Base-by-base conservation (phyloP, 2,329 filamentous ascomycete genomes). In the Dactylonectria macrodidyma region DNA sequence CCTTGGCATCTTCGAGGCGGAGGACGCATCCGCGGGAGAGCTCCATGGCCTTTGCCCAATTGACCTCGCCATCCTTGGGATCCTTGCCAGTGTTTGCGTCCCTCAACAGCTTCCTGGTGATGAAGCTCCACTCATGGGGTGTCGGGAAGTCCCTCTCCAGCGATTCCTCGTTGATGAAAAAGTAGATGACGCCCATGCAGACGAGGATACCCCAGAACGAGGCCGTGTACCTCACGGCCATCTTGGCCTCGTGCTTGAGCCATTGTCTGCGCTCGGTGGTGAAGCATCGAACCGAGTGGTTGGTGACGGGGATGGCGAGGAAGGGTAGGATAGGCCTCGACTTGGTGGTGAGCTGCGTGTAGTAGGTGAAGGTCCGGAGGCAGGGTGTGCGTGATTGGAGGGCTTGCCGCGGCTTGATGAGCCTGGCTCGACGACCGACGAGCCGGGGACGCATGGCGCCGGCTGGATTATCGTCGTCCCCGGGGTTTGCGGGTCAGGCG, bases 141-240 rank as follows among this genome's bases (percentile, higher is more conserved):
- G 94, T 95, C 0, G 95, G 95, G 78, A 91, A 93, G 59, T 88
- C 85, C 55, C 91, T 87, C 82, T 98, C 95, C 51, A 93, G 84
- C 67, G 87, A 84, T 80, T 97, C 94, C 76, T 95, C 91, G 76
- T 92, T 86, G 41, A 94, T 78, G 16, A 91, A 91, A 70, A 90
- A 89, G 71, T 87, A 87, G 46, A 91, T 88, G 10, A 92, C 83
- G 46, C 89, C 83, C 48, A 90, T 80, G 66, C 92, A 87, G 51
- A 87, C 82, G 8, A 90, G 79, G 47, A 91, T 87, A 14, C 90
- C 87, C 86, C 91, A 95, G 47, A 93, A 80, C 33, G 89, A 86
- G n/a, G 87, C 75, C 0, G 88, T 91, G 78, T 90, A 94, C 71
- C 93, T 93, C 36, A 91, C 83, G 47, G 91, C 91, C 34, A 92